Evolutionary conservation across 2,329 filamentous ascomycete species (phyloP).

Genomic region (Delphinella strobiligena): DNA sequence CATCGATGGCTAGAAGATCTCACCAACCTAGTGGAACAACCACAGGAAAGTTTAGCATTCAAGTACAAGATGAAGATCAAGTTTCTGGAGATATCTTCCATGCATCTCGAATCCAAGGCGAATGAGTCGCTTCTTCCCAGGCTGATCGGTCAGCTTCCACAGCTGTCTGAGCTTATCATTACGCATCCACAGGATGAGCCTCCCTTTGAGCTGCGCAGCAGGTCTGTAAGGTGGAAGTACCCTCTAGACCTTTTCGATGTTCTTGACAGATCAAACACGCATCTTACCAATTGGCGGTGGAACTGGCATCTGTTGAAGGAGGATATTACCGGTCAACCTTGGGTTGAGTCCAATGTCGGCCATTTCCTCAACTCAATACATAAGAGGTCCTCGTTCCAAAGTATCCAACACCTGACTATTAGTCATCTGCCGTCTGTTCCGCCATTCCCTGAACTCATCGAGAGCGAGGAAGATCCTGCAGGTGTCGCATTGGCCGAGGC

Average conservation of each 20-base stretch:
- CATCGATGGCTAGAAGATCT: constrained; percentile 19
- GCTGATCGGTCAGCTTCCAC: constrained; percentile 53
- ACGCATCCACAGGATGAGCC: constrained; percentile 57
- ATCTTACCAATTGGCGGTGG: constrained; percentile 44
- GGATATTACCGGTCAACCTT: neutral
- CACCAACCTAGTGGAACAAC: constrained; percentile 17
- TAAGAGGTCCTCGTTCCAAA: constrained; percentile 9
- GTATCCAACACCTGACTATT: constrained; percentile 8
- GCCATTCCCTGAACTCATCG: neutral
- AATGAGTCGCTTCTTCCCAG: constrained; percentile 40
- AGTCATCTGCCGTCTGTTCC: constrained; percentile 6
- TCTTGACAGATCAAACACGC: constrained; percentile 39
- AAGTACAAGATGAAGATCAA: constrained; percentile 64
- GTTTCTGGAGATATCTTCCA: constrained; percentile 55
- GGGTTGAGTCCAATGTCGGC: constrained; percentile 29
- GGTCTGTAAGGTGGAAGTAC: constrained; percentile 53
- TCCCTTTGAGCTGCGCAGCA: constrained; percentile 47
- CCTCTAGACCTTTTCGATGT: constrained; percentile 52
- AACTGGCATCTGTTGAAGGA: constrained; percentile 17
- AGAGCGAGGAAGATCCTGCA: constrained; percentile 7
- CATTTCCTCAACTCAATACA: neutral
- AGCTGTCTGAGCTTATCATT: constrained; percentile 58
- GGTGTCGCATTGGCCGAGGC: constrained; percentile 9
- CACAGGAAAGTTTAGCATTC: constrained; percentile 18
- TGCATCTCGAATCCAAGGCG: constrained; percentile 5